A percentile compares a stretch with the other conserved stretches of the same genome.
phyloP scores from a whole-genome alignment of 1,284 basidiomycete genomes.

The Hypsizygus ulmarius region DNA sequence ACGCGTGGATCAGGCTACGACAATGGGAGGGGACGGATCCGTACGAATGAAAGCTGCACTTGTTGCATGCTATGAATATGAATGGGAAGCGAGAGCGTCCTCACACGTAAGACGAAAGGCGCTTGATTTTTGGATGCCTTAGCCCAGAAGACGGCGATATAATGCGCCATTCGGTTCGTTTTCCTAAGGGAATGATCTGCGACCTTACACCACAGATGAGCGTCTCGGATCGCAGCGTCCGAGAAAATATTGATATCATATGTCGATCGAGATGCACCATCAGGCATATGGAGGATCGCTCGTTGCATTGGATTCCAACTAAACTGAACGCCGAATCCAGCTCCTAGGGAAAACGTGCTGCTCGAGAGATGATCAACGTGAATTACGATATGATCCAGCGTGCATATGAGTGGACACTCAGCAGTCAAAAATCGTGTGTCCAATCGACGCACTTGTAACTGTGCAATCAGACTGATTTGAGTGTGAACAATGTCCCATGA shows the following conservation, averaged over 20 bases:
- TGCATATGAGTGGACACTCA: slow-evolving; percentile 7
- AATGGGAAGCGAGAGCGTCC: slow-evolving; percentile 5
- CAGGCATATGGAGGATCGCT: slow-evolving; percentile 24
- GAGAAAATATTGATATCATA: slow-evolving; percentile 15
- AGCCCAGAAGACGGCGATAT: slow-evolving; percentile 18
- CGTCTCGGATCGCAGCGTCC: slow-evolving; percentile 14
- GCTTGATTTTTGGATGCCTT: slow-evolving; percentile 8
- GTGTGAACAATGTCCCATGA: slow-evolving; percentile 14
- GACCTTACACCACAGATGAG: slow-evolving; percentile 28
- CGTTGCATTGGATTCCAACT: slow-evolving; percentile 16
- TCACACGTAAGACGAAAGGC: slow-evolving; percentile 13
- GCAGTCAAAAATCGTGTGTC: slow-evolving; percentile 2
- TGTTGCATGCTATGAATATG: slow-evolving; percentile 15
- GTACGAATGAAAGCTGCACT: slow-evolving; percentile 8
- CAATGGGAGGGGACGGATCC: slow-evolving; percentile 3
- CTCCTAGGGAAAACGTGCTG: slow-evolving; percentile 5
- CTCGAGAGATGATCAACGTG: background rate
- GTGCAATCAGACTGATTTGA: slow-evolving; percentile 6
- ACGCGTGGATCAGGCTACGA: too few species aligned
- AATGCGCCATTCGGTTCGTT: slow-evolving; percentile 23
- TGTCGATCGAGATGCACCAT: slow-evolving; percentile 16
- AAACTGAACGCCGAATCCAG: slow-evolving; percentile 10
- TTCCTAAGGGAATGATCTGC: slow-evolving; percentile 18
- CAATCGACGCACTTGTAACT: slow-evolving; percentile 12
- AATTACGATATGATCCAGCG: background rate